These are phyloP conservation scores for Ilex asprella DNA, from an alignment of 257 asterid genomes.

Conservation along the genomic window DNA sequence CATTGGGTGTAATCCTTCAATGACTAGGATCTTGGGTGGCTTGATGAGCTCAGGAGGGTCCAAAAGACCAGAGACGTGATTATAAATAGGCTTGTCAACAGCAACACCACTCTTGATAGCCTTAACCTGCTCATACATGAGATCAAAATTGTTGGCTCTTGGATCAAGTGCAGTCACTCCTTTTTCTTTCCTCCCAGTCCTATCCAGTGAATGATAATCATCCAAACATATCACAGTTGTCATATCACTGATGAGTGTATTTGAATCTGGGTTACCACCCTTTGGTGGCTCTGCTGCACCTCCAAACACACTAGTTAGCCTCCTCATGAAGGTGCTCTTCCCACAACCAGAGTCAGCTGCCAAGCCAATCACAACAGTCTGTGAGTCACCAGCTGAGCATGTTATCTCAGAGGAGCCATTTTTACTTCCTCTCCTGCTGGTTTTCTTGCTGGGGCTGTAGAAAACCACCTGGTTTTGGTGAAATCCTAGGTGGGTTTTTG, in stretches of 20 bases:
- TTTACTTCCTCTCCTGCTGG: conserved; percentile 4
- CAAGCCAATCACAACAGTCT: conserved; percentile 73
- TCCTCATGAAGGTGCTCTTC: conserved; percentile 93
- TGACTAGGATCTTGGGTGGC: conserved; percentile 94
- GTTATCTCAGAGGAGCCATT: conserved; percentile 20
- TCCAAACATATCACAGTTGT: conserved; percentile 92
- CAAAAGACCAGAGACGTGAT: conserved; percentile 77
- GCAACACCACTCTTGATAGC: conserved; percentile 66
- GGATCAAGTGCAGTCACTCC: conserved; percentile 98
- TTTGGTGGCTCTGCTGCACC: conserved; percentile 97
- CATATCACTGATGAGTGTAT: conserved; percentile 78
- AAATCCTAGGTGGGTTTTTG: conserved; percentile 64
- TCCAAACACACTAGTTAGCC: conserved; percentile 92
- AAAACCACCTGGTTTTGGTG: conserved; percentile 47
- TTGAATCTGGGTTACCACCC: conserved; percentile 96
- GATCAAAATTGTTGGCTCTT: conserved; percentile 77
- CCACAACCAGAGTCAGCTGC: conserved; percentile 99
- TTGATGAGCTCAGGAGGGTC: conserved; percentile 86
- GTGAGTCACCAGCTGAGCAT: conserved; percentile 44
- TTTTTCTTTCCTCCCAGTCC: conserved; percentile 83
- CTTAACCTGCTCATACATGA: conserved; percentile 88
- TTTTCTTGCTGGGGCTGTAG: conserved; percentile 29
- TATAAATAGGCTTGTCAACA: conserved; percentile 79
- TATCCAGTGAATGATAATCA: conserved; percentile 89
- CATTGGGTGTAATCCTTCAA: conserved; percentile 98